Conservation (phyloP, 2,329 filamentous ascomycete genomes). For the Aureobasidium zeae region DNA sequence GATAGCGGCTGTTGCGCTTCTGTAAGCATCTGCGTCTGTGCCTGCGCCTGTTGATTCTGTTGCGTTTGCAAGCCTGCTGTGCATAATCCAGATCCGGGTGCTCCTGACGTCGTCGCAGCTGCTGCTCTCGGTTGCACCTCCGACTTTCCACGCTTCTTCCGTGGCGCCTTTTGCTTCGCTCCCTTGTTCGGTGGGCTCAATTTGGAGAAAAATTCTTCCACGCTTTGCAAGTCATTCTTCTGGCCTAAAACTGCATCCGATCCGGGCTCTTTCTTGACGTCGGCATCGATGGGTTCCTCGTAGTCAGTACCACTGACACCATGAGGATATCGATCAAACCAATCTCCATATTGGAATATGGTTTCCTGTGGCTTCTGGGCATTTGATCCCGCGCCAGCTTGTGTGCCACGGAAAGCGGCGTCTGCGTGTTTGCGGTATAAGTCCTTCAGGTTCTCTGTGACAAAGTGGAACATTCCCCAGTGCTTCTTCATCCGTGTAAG, state of each 20-base stretch:
- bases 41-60: slow-evolving; percentile 11
- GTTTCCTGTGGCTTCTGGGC: slow-evolving; percentile 22
- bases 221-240: slow-evolving; percentile 81
- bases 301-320: slow-evolving; percentile 80
- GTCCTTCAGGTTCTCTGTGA: slow-evolving; percentile 84
- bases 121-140: slow-evolving; percentile 19
- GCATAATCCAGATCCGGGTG: not conserved
- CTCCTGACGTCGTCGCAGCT: not conserved
- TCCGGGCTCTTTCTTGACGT: slow-evolving; percentile 63
- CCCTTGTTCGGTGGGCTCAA: slow-evolving; percentile 51
- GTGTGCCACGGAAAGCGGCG: slow-evolving; percentile 60
- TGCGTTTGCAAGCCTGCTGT: slow-evolving; percentile 23
- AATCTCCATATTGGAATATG: slow-evolving; percentile 93
- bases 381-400: slow-evolving; percentile 30
- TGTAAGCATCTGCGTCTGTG: slow-evolving; percentile 19
- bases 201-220: slow-evolving; percentile 86
- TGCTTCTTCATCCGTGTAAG: slow-evolving; percentile 91
- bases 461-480: slow-evolving; percentile 98
- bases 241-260: slow-evolving; percentile 86
- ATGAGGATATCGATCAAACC: slow-evolving; percentile 92
- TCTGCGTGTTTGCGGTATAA: slow-evolving; percentile 80
- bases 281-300: slow-evolving; percentile 57
- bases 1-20: slow-evolving; percentile 20
- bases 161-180: slow-evolving; percentile 33
- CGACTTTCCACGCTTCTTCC: slow-evolving; percentile 26